phyloP scores from a whole-genome alignment of 2,329 filamentous ascomycete species.

The Ophiostoma perfectum region DNA sequence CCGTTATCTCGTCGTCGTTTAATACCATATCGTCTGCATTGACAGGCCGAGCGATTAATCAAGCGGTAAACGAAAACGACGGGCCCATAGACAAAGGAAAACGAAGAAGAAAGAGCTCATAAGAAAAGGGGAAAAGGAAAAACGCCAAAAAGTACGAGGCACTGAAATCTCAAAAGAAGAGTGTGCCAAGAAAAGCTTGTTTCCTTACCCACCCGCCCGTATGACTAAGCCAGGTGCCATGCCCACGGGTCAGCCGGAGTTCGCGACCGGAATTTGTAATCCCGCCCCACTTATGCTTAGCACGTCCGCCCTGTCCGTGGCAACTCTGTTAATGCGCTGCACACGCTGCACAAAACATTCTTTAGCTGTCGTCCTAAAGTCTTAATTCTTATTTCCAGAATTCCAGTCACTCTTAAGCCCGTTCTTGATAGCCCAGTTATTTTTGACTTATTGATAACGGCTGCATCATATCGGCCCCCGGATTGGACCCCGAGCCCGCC shows the following conservation, averaged over 20 bases:
- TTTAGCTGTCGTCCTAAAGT: background rate
- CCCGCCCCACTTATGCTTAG: background rate
- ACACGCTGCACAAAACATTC: background rate
- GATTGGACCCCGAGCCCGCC: background rate
- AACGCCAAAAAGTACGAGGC: background rate
- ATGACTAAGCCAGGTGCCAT: background rate
- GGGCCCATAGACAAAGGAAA: background rate
- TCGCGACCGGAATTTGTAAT: conserved; percentile 5
- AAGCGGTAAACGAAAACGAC: background rate
- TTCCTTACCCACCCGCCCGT: background rate
- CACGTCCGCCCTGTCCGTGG: background rate
- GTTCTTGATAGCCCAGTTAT: background rate
- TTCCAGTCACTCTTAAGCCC: background rate
- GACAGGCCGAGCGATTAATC: background rate
- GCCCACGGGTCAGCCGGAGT: background rate
- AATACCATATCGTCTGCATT: background rate
- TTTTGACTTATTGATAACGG: background rate
- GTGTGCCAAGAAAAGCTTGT: background rate
- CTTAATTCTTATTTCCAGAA: background rate
- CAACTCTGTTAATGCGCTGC: background rate
- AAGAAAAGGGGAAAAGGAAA: background rate
- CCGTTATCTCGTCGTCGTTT: background rate
- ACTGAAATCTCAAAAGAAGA: background rate
- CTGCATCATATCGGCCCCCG: background rate
- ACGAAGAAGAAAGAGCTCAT: background rate